phyloP scores from a whole-genome alignment of 2,329 filamentous ascomycete genomes.

The Aspergillus jensenii region DNA sequence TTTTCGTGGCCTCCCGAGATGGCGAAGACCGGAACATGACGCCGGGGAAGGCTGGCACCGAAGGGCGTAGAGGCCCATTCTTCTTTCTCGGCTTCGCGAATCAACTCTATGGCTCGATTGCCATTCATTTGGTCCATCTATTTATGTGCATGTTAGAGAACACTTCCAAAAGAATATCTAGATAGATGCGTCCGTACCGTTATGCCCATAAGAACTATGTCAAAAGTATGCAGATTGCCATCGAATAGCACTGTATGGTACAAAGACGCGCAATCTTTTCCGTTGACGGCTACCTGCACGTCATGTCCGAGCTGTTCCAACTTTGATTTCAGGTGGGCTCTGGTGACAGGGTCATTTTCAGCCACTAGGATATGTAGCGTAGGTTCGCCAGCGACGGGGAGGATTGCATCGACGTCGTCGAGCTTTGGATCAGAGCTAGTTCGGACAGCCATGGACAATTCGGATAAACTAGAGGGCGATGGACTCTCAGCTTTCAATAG shows the following conservation, averaged over 20 bases:
- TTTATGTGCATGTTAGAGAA: neutral
- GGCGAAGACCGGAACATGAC: slow-evolving; percentile 74
- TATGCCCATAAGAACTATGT: neutral
- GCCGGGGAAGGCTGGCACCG: neutral
- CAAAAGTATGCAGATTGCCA: neutral
- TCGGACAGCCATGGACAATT: neutral
- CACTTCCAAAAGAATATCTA: neutral
- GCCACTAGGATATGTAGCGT: slow-evolving; percentile 66
- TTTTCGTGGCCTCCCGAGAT: slow-evolving; percentile 71
- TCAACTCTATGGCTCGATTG: slow-evolving; percentile 77
- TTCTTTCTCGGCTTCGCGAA: slow-evolving; percentile 64
- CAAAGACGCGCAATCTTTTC: slow-evolving; percentile 66
- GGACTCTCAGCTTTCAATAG: neutral
- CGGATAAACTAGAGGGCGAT: neutral
- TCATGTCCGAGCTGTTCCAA: slow-evolving; percentile 73
- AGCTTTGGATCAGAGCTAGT: neutral
- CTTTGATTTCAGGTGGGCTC: slow-evolving; percentile 75
- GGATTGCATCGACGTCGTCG: neutral
- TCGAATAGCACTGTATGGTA: neutral
- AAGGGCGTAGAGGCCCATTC: slow-evolving; percentile 30
- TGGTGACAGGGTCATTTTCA: slow-evolving; percentile 86
- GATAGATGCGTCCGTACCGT: neutral
- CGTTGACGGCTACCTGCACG: slow-evolving; percentile 73
- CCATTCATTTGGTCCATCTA: slow-evolving; percentile 94
- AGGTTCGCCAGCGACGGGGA: neutral